Evolutionary conservation across 352 stramenopile genomes (phyloP).

Genomic region (Globisporangium abappressorium): DNA sequence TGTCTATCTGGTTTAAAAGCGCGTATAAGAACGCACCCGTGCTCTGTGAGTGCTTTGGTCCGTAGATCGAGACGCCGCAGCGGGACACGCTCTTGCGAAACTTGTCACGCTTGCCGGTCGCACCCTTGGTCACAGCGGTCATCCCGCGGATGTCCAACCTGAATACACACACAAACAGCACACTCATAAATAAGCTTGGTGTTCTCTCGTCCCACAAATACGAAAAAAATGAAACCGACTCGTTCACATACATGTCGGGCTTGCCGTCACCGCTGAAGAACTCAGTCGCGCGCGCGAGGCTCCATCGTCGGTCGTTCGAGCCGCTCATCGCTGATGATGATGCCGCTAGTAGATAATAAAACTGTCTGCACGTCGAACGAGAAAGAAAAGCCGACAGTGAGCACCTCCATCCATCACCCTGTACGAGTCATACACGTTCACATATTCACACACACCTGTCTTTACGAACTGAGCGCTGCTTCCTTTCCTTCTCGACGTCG

Average conservation of each 20-base stretch:
- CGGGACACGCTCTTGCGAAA: constrained; percentile 86
- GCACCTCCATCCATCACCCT: not conserved
- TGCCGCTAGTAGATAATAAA: constrained; percentile 8
- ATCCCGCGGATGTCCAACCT: constrained; percentile 86
- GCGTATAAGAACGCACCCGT: constrained; percentile 17
- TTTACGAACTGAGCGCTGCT: not conserved
- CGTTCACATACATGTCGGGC: constrained; percentile 63
- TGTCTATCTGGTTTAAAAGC: not conserved
- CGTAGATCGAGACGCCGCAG: constrained; percentile 85
- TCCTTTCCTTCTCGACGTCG: not conserved
- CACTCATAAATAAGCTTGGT: not conserved
- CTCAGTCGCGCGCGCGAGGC: constrained; percentile 80
- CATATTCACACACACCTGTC: not conserved
- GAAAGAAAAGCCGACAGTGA: constrained; percentile 7
- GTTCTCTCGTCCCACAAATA: not conserved
- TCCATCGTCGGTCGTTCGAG: constrained; percentile 75
- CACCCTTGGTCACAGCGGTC: constrained; percentile 83
- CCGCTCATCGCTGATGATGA: constrained; percentile 35
- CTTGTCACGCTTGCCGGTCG: constrained; percentile 83
- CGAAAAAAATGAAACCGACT: not conserved
- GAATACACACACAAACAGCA: constrained; percentile 4
- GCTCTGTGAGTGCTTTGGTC: constrained; percentile 75
- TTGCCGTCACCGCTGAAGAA: constrained; percentile 89
- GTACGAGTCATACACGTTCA: not conserved
- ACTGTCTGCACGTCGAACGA: not conserved